Evolutionary conservation across 2,329 filamentous ascomycete species (phyloP).

Genomic region (Rhynchosporium agropyri): DNA sequence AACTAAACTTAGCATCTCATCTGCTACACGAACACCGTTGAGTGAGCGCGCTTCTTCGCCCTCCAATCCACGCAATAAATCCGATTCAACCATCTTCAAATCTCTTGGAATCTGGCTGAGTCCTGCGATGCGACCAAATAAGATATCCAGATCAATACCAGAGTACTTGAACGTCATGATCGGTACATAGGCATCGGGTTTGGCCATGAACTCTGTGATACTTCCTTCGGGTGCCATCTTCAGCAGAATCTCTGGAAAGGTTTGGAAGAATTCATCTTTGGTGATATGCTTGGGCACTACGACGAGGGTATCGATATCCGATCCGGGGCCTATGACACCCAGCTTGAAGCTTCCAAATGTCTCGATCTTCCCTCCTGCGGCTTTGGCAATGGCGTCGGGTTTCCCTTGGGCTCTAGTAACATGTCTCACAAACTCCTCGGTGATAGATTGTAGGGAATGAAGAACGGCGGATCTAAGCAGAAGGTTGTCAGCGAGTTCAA

Average conservation of each 20-base stretch:
- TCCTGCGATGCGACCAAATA: conserved; percentile 75
- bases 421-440: conserved; percentile 82
- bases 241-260: conserved; percentile 80
- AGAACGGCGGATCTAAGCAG: conserved; percentile 62
- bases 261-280: conserved; percentile 87
- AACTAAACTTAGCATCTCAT: conserved; percentile 86
- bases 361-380: conserved; percentile 89
- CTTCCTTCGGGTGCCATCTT: conserved; percentile 76
- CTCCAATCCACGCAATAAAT: conserved; percentile 81
- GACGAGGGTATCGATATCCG: conserved; percentile 96
- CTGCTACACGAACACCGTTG: conserved; percentile 92
- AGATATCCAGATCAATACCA: conserved; percentile 92
- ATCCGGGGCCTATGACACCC: conserved; percentile 91
- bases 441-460: conserved; percentile 74
- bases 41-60: conserved; percentile 85
- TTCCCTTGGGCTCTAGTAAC: conserved; percentile 63
- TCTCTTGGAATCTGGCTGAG: conserved; percentile 72
- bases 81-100: conserved; percentile 79
- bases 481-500: conserved; percentile 25
- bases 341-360: conserved; percentile 95
- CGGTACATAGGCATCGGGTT: conserved; percentile 89
- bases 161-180: conserved; percentile 96
- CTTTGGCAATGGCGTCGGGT: conserved; percentile 75
- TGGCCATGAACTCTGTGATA: conserved; percentile 81
- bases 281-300: conserved; percentile 88